Evolutionary conservation across 2,329 filamentous ascomycete genomes (phyloP), one percentile per base, ranked within the genome.

Genomic region (Bipolaris zeicola): DNA sequence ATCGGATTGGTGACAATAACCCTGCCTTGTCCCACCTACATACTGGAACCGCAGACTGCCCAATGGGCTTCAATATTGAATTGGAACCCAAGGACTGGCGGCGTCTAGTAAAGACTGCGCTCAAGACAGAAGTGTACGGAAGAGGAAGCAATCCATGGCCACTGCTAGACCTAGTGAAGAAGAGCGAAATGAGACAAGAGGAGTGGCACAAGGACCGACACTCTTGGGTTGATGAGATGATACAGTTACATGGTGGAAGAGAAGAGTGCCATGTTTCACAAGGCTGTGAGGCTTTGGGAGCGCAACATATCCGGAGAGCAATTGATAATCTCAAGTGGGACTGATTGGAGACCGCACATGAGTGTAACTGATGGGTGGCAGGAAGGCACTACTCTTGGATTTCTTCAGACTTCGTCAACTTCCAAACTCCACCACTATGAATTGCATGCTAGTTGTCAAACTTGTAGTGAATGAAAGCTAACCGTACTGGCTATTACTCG

Each of bases 11-110:
- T 28, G 79, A 82, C 49, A 71, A 75, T n/a, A 75, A 67, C 18
- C 69, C 68, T 3, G 67, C 70, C 8, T 74, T 70, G 5, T 55
- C 56, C 8, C 77, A 81, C 58, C 59, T 81, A 4, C 81, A 82
- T 47, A 79, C 79, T 0, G 77, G 77, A 2, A 72, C 65, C 0
- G 37, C 64, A 0, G 74, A 78, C 50, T 83, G 80, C 59, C 76
- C 77, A 0, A 77, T 79, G 58, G 71, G 76, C 0, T 81, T 82
- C 55, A 70, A 73, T 20, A 67, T 83, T 33, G 75, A 80, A n/a
- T 65, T 83, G 1, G 75, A 72, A 20, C 68, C 78, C 0, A 60
- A 60, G 0, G 80, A 82, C 48, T 83, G 80, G 80, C 72, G 65
- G 36, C 65, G 48, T 7, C 58, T 82, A 45, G 77, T 76, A 3